Evolutionary conservation across 257 asterid genomes (phyloP), one percentile per base, ranked within the genome.

Genomic region (Fraxinus pennsylvanica): DNA sequence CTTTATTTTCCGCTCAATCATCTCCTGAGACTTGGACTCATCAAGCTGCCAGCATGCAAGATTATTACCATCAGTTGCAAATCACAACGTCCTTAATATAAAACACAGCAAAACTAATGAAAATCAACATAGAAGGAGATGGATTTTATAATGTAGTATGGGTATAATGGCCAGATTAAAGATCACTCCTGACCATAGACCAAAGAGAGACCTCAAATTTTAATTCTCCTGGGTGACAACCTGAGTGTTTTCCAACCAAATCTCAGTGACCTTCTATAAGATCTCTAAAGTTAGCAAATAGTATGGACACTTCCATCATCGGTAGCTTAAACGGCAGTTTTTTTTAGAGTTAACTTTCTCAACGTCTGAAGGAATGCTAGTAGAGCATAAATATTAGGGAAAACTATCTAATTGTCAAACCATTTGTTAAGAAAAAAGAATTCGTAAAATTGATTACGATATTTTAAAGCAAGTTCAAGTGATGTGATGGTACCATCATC

Each of bases 1-100:
- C 85, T 88, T 85, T 82, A 93, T 89, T 82, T 89, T 91, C 54
- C 84, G 76, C 83, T 93, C 98, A 72, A 90, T 86, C 76, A 84
- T 87, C 76, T 63, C 69, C 36, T 63, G 69, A 27, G 69, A 63
- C 69, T 63, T 63, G 69, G 69, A 63, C 33, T 63, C 69, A 9
- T 63, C 69, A 27, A 63, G 69, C 69, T 63, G 35, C 69, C 69
- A 63, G 6, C 17, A 25, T 9, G 33, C 30, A 61, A 61, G 33
- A 61, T 61, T 61, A 22, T n/a, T 57, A 59, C 25, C 29, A 63
- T 25, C 36, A 29, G 39, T 39, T 32, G 50, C 68, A 54, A 21
- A 19, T 38, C 57, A 27, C 21, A 68, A 76, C n/a, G 7, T 63
- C 19, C 5, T 67, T 74, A 73, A 47, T 13, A 57, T 61, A 9